Conservation (phyloP, 2,329 filamentous ascomycete species). For the Claviceps pazoutovae region DNA sequence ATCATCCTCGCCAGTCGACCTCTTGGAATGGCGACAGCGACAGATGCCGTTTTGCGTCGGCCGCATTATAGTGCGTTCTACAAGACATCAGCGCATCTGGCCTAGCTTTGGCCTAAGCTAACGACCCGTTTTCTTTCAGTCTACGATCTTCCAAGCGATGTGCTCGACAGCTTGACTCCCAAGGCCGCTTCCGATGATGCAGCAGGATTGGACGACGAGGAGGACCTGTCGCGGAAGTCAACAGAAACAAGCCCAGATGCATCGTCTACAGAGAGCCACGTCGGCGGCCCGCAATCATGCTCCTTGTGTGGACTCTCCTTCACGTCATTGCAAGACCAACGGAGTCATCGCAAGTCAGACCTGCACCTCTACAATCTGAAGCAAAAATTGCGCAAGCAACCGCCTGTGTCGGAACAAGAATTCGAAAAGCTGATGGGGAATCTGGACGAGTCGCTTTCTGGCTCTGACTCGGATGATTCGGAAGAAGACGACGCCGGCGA, state of each 20-base stretch:
- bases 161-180: slow-evolving; percentile 52
- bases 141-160: slow-evolving; percentile 66
- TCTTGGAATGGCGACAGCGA: slow-evolving; percentile 7
- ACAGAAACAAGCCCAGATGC: slow-evolving; percentile 12
- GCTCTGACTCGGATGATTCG: slow-evolving; percentile 61
- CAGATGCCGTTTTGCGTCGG: slow-evolving; percentile 32
- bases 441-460: slow-evolving; percentile 83
- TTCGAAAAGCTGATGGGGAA: slow-evolving; percentile 79
- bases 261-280: slow-evolving; percentile 22
- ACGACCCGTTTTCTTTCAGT: slow-evolving; percentile 33
- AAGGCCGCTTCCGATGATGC: slow-evolving; percentile 20
- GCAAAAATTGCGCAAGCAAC: slow-evolving; percentile 64
- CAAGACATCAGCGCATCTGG: background rate
- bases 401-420: slow-evolving; percentile 61
- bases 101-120: background rate
- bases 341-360: slow-evolving; percentile 77
- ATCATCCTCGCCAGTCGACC: background rate
- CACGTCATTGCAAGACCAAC: slow-evolving; percentile 61
- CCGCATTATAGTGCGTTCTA: slow-evolving; percentile 35
- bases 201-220: slow-evolving; percentile 8
- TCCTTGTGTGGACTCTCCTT: slow-evolving; percentile 66
- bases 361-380: slow-evolving; percentile 91
- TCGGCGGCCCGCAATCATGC: slow-evolving; percentile 57
- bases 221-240: slow-evolving; percentile 11
- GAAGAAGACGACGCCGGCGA: slow-evolving; percentile 46